Evolutionary conservation across 352 stramenopile genomes (phyloP).

Genomic region (Phytopythium sindhum): DNA sequence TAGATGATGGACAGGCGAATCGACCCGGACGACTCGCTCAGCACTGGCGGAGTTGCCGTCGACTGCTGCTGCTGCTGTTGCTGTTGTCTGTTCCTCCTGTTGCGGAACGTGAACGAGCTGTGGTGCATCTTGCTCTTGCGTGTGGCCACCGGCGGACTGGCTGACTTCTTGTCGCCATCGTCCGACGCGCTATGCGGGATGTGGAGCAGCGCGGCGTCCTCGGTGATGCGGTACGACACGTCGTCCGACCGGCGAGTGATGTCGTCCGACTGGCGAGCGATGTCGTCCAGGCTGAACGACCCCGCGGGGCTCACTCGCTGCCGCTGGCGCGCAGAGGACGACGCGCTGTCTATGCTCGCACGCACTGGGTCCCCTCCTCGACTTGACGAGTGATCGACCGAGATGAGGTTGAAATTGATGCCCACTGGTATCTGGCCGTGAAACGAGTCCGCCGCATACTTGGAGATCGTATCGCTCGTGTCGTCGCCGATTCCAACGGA

Average conservation of each 20-base stretch:
- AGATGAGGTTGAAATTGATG: conserved; percentile 9
- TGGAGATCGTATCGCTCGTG: conserved; percentile 7
- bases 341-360: background rate
- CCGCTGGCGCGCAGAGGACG: background rate
- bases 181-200: background rate
- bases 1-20: conserved; percentile 4
- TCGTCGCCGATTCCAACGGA: conserved; percentile 1
- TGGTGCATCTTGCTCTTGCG: background rate
- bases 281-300: conserved; percentile 6
- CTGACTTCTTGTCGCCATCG: background rate
- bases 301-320: conserved; percentile 2
- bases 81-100: background rate
- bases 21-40: background rate
- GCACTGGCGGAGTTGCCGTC: background rate
- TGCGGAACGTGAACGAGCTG: background rate
- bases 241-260: background rate
- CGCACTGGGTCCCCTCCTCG: background rate
- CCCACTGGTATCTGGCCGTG: background rate
- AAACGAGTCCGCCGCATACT: conserved; percentile 7
- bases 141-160: background rate
- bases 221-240: conserved; percentile 8
- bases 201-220: background rate
- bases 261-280: conserved; percentile 1
- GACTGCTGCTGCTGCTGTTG: background rate
- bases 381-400: background rate